Conservation (phyloP, 2,329 filamentous ascomycete species). For the Xylariaceae sp. region DNA sequence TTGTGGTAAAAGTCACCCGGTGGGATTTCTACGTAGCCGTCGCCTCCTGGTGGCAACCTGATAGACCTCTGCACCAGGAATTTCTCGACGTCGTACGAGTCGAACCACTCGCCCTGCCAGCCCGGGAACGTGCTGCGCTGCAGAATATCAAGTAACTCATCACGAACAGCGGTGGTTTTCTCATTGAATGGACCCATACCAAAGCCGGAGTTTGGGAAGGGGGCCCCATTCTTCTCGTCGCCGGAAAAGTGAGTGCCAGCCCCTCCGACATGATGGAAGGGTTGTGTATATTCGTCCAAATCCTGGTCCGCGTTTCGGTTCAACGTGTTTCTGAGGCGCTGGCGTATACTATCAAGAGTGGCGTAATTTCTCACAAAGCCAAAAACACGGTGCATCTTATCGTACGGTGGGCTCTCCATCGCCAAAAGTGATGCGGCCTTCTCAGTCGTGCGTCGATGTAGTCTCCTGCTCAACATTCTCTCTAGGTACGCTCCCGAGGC, state of each 20-base stretch:
- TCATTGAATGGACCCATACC: constrained; percentile 46
- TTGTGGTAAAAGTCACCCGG: constrained; percentile 35
- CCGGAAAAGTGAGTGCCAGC: constrained; percentile 58
- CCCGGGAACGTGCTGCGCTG: constrained; percentile 53
- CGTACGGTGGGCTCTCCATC: constrained; percentile 43
- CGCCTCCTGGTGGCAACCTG: constrained; percentile 59
- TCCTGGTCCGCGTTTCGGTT: constrained; percentile 34
- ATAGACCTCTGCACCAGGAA: constrained; percentile 63
- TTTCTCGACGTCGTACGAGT: constrained; percentile 68
- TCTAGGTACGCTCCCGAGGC: constrained; percentile 41
- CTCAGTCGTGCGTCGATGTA: constrained; percentile 63
- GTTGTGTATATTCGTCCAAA: constrained; percentile 53
- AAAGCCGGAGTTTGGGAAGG: constrained; percentile 29
- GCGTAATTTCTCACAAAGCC: constrained; percentile 63
- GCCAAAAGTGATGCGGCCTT: constrained; percentile 53
- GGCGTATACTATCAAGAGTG: constrained; percentile 42
- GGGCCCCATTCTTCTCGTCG: constrained; percentile 28
- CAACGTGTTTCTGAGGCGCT: constrained; percentile 35
- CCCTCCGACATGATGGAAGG: constrained; percentile 62
- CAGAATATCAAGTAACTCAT: constrained; percentile 40
- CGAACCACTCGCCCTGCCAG: constrained; percentile 70
- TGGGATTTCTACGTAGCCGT: constrained; percentile 54
- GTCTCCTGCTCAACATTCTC: constrained; percentile 65
- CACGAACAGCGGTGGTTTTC: constrained; percentile 36
- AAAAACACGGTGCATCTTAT: constrained; percentile 53